Base-by-base conservation (phyloP, 1,284 basidiomycete genomes). In the Cryptococcus depauperatus region DNA sequence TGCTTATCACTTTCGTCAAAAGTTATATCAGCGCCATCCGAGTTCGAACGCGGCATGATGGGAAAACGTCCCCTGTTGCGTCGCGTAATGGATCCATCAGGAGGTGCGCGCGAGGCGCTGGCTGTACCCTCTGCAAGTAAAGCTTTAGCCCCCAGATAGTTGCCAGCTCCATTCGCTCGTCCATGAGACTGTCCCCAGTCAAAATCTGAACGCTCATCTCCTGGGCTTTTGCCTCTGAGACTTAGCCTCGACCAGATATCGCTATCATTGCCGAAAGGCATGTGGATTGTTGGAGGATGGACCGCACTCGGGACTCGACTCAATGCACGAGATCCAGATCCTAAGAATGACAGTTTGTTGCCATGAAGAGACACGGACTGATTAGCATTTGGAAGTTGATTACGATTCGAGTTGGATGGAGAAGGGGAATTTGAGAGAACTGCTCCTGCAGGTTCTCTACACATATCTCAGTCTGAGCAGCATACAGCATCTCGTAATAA, bases 1-100 rank as follows among this genome's bases (percentile, higher is more conserved):
- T 68, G 62, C 40, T 50, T 44, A 2, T 57, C 64, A 9, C 47
- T 51, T 22, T 61, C 57, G 25, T 57, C 57, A 1, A 62, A 35
- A 1, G 49, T 37, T 3, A 64, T 59, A 52, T 68, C 66, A 22
- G 63, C 61, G 37, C 64, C 64, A 49, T 66, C 64, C 42, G 62
- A 65, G 5, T 48, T 47, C 1, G 61, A 61, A 6, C 66, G 41
- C 7, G 59, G 29, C 59, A 65, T 60, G 4, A 56, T 47, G 3
- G 53, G 51, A 5, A 50, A 40, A 19, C 54, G 33, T 2, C 54
- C 58, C 14, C 45, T 44, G 26, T 51, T 44, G 16, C 52, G 39
- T 59, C 59, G 59, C 3, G 52, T 54, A 19, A 56, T 8, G 1
- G 58, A 55, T 34, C 58, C 39, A 21, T 62, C 60, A 2, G 51